Conservation (phyloP, 1,139 yeast genomes). For the Geotrichum cucujoidarum region DNA sequence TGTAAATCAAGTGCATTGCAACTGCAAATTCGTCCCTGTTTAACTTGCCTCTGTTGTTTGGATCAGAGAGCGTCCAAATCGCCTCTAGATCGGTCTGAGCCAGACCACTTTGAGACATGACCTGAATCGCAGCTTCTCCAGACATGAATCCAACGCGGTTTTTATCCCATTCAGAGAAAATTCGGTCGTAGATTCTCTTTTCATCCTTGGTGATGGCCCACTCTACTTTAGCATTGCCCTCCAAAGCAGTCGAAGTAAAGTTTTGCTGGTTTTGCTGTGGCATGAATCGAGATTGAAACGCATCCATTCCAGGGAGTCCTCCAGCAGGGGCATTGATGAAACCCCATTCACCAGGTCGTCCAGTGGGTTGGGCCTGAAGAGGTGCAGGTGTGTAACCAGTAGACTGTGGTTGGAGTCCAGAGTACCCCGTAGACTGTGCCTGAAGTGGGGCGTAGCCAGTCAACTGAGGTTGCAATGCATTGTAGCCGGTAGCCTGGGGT, state of each 20-base stretch:
- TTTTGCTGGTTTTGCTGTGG: constrained; percentile 51
- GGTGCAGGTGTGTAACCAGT: constrained; percentile 31
- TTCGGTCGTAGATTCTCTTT: constrained; percentile 77
- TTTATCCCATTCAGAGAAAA: constrained; percentile 83
- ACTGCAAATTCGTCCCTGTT: constrained; percentile 83
- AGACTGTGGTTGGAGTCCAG: constrained; percentile 37
- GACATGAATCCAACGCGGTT: constrained; percentile 61
- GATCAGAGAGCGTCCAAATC: constrained; percentile 93
- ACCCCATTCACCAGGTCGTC: constrained; percentile 81
- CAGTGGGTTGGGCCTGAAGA: constrained; percentile 48
- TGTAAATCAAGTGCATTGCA: constrained; percentile 90
- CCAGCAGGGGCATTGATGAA: constrained; percentile 68
- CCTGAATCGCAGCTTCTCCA: constrained; percentile 78
- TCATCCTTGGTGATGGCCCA: constrained; percentile 86
- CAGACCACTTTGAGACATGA: constrained; percentile 87
- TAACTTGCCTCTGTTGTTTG: constrained; percentile 80
- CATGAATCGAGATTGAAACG: constrained; percentile 70
- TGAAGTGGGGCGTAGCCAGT: constrained; percentile 37
- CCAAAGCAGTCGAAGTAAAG: constrained; percentile 31
- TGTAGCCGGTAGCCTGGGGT: constrained; percentile 40
- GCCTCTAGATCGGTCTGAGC: constrained; percentile 78
- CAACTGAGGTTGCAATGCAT: constrained; percentile 34
- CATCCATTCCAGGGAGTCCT: constrained; percentile 70
- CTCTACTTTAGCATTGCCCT: constrained; percentile 39
- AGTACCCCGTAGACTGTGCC: constrained; percentile 37